A percentile compares a stretch with the other conserved stretches of the same genome.
phyloP scores from a whole-genome alignment of 805 yeast species.

The Yarrowia sp. region DNA sequence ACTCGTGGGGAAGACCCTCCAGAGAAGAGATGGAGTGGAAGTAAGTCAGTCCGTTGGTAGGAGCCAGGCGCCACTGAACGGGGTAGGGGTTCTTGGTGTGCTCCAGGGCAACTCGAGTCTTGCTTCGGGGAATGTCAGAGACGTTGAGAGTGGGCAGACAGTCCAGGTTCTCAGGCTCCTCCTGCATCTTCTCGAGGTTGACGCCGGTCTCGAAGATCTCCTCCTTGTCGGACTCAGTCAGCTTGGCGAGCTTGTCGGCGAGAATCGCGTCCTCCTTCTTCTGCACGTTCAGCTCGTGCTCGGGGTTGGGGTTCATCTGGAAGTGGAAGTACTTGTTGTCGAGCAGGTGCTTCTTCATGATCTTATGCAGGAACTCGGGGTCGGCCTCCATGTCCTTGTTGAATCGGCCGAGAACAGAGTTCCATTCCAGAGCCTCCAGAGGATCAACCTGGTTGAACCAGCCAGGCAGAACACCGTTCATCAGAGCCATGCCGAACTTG shows the following conservation, averaged over 20 bases:
- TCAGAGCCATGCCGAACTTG: conserved; percentile 78
- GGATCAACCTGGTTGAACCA: conserved; percentile 87
- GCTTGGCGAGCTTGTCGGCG: conserved; percentile 41
- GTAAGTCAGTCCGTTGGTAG: conserved; percentile 63
- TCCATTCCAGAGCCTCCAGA: conserved; percentile 63
- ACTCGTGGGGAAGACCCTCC: conserved; percentile 54
- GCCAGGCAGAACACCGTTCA: conserved; percentile 72
- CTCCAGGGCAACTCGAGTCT: not conserved
- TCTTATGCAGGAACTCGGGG: conserved; percentile 57
- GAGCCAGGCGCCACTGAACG: conserved; percentile 24
- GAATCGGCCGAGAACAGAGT: conserved; percentile 57
- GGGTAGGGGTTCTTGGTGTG: conserved; percentile 5
- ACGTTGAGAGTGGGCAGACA: conserved; percentile 76
- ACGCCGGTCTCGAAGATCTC: conserved; percentile 60
- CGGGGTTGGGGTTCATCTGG: conserved; percentile 67
- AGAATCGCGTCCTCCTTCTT: conserved; percentile 59
- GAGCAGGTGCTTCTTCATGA: conserved; percentile 55
- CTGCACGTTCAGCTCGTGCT: conserved; percentile 51
- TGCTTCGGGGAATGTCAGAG: conserved; percentile 61
- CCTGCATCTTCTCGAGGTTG: conserved; percentile 60
- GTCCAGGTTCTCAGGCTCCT: conserved; percentile 66
- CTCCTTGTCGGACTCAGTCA: conserved; percentile 57
- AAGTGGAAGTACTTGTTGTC: conserved; percentile 63
- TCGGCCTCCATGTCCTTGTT: conserved; percentile 55
- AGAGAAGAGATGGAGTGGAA: conserved; percentile 65